A percentile compares a stretch with the other conserved stretches of the same genome.
phyloP scores from a whole-genome alignment of 2,329 filamentous ascomycete genomes.

The Arthrobotrys musiformis region DNA sequence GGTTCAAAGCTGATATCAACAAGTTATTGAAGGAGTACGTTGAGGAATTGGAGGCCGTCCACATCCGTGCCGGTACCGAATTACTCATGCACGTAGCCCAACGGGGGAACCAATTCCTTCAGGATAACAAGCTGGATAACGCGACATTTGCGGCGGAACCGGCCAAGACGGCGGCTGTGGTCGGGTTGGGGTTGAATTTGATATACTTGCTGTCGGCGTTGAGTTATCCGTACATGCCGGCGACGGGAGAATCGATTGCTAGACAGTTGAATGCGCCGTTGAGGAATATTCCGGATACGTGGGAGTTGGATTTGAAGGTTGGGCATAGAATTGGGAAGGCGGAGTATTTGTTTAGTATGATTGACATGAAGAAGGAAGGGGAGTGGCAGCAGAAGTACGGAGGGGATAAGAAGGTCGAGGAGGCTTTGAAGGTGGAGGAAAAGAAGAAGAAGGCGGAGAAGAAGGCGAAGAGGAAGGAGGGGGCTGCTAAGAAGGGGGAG shows the following conservation, averaged over 20 bases:
- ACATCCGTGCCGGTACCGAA: conserved; percentile 74
- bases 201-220: conserved; percentile 83
- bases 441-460: conserved; percentile 67
- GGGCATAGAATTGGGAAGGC: conserved; percentile 85
- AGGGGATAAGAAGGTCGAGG: conserved; percentile 67
- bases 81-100: conserved; percentile 75
- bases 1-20: conserved; percentile 72
- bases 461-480: conserved; percentile 84
- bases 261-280: conserved; percentile 75
- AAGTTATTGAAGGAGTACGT: conserved; percentile 74
- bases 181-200: conserved; percentile 84
- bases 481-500: conserved; percentile 40
- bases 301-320: conserved; percentile 72
- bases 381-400: conserved; percentile 84
- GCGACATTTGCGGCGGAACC: conserved; percentile 69
- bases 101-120: conserved; percentile 70
- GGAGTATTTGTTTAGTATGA: conserved; percentile 79
- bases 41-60: conserved; percentile 75
- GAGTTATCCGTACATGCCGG: conserved; percentile 85
- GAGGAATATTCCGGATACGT: conserved; percentile 74
- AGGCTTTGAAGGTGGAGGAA: conserved; percentile 62
- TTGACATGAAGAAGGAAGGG: conserved; percentile 81
- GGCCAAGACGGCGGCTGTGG: conserved; percentile 69
- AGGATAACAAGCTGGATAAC: conserved; percentile 69
- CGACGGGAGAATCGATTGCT: conserved; percentile 79